phyloP scores from a whole-genome alignment of 2,329 filamentous ascomycete genomes.

The Tolypocladium ovalisporum region DNA sequence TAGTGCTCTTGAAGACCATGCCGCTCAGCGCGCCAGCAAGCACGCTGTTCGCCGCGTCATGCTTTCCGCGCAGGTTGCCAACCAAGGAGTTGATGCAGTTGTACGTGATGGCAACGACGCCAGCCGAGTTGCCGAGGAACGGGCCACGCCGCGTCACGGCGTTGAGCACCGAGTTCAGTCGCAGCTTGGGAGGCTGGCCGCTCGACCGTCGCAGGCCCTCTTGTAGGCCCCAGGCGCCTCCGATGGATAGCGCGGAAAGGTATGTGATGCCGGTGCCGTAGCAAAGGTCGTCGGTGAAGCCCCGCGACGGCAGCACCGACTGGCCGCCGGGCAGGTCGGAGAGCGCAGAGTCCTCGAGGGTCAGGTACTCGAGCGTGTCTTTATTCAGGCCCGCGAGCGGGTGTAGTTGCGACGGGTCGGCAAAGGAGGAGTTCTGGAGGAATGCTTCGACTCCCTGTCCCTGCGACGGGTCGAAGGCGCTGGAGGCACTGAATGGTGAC shows the following conservation, averaged over 20 bases:
- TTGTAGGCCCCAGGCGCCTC: conserved; percentile 84
- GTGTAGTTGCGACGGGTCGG: conserved; percentile 82
- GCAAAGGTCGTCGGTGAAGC: conserved; percentile 96
- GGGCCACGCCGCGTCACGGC: conserved; percentile 86
- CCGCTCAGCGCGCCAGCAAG: conserved; percentile 78
- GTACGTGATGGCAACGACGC: conserved; percentile 91
- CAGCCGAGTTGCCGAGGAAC: conserved; percentile 91
- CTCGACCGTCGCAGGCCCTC: conserved; percentile 79
- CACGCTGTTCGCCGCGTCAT: conserved; percentile 84
- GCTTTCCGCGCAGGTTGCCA: conserved; percentile 69
- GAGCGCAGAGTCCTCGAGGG: conserved; percentile 82
- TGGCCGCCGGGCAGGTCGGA: conserved; percentile 77
- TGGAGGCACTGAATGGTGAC: conserved; percentile 26
- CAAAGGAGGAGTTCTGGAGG: conserved; percentile 62
- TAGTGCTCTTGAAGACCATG: conserved; percentile 93
- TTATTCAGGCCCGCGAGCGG: conserved; percentile 88
- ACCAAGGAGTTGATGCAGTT: conserved; percentile 85
- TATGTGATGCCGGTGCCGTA: conserved; percentile 96
- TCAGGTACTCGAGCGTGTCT: conserved; percentile 88
- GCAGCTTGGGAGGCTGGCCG: conserved; percentile 72
- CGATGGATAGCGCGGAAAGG: conserved; percentile 71
- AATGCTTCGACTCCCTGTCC: conserved; percentile 80
- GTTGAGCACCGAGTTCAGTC: conserved; percentile 90
- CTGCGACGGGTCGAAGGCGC: conserved; percentile 59
- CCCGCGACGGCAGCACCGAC: conserved; percentile 84